Base-by-base conservation (phyloP, 139 green algal species). In the Coelastrella sp. region DNA sequence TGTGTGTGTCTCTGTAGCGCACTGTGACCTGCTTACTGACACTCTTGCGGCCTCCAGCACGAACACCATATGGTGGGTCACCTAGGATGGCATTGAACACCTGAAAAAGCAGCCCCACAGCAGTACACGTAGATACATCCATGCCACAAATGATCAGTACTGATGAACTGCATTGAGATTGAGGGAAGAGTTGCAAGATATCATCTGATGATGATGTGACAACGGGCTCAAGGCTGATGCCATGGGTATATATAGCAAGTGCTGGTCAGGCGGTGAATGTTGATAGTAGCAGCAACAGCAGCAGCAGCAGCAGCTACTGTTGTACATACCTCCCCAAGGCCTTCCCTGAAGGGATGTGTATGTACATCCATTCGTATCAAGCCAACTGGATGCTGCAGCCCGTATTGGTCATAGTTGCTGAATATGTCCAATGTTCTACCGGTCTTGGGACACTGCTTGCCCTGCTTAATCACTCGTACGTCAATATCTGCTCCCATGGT, bases 61-160 rank as follows among this genome's bases (percentile, higher is more conserved):
- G 91, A 43, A 99, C 96, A 37, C 97, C 97, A 79, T 99, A 99
- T 0, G 97, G 97, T 4, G 97, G 97, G 88, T 99, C 97, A 40
- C 94, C 95, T 15, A 99, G 78, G 19, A 99, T 91, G 37, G 92
- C 92, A 75, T 98, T 91, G 68, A 98, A 91, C 17, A 98, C 68
- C 86, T 95, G 88, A 38, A 15, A 69, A n/a, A 69, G 19, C 27
- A 69, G 30, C 62, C 38, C 8, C 62, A 69, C 27, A 69, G 62
- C 2, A 43, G 62, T 40, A 11, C n/a, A n/a, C n/a, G n/a, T n/a
- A n/a, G n/a, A n/a, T n/a, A n/a, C n/a, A n/a, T n/a, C n/a, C n/a
- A n/a, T n/a, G n/a, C n/a, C n/a, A n/a, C n/a, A n/a, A n/a, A n/a
- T n/a, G n/a, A n/a, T n/a, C n/a, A n/a, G n/a, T n/a, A n/a, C n/a